phyloP scores from a whole-genome alignment of 2,329 filamentous ascomycete genomes.

The Exophiala lecanii-corni region DNA sequence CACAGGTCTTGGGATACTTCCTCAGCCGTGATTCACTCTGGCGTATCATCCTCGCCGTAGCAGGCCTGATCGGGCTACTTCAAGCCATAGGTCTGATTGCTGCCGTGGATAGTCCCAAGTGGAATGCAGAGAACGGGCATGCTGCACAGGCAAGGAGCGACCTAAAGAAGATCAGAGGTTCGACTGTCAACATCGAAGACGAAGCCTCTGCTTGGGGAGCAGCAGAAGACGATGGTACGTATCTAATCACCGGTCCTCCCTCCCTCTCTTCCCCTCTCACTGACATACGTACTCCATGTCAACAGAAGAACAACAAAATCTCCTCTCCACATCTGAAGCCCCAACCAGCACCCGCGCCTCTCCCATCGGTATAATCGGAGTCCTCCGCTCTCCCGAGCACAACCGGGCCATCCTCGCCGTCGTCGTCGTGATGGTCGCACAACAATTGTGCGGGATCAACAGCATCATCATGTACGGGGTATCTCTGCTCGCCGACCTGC shows the following conservation, averaged over 20 bases:
- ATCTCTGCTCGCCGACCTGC: conserved; percentile 72
- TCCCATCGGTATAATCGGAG: conserved; percentile 56
- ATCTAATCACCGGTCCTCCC: not conserved
- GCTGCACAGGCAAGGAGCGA: conserved; percentile 58
- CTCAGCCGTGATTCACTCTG: conserved; percentile 74
- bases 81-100: conserved; percentile 68
- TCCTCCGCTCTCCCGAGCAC: conserved; percentile 61
- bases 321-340: conserved; percentile 46
- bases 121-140: conserved; percentile 67
- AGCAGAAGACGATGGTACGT: conserved; percentile 14
- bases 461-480: conserved; percentile 99
- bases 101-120: conserved; percentile 83
- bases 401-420: conserved; percentile 71
- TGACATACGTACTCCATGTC: not conserved
- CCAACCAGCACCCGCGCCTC: conserved; percentile 23
- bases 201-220: conserved; percentile 63
- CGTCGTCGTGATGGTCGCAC: conserved; percentile 84
- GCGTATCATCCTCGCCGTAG: conserved; percentile 75
- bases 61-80: conserved; percentile 60
- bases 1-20: conserved; percentile 83
- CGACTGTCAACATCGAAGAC: conserved; percentile 61
- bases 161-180: conserved; percentile 72
- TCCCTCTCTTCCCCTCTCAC: conserved; percentile 4
- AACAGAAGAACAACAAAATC: conserved; percentile 63
- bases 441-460: conserved; percentile 95